Evolutionary conservation across 345 rosid species (phyloP), one percentile per base, ranked within the genome.

Genomic region (Durio zibethinus): DNA sequence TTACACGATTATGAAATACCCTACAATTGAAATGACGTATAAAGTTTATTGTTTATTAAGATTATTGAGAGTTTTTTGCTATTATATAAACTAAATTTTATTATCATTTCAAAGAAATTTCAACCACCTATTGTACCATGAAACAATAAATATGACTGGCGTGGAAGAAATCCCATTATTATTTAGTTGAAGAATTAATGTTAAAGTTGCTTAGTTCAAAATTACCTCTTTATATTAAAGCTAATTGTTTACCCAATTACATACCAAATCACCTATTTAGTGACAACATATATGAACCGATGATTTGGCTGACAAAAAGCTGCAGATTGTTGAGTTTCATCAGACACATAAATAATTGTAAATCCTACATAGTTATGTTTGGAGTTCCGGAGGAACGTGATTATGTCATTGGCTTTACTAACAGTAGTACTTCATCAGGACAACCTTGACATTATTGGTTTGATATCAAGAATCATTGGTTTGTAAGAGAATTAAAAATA

Each of bases 401-500:
- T 63, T 15, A 16, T 35, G 72, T 43, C 48, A n/a, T 42, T 23
- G 52, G 18, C 71, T 65, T 21, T n/a, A 69, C 23, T 69, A 69
- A 10, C 20, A 47, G 42, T 0, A 48, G 40, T 69, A 47, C 40
- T 45, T 47, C 57, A 15, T 43, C 11, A 16, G 25, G 57, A 69
- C 73, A 69, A 70, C 74, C 14, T 47, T 18, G 25, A 70, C 57
- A 70, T 70, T 70, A 29, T 68, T 68, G 54, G 73, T 68, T 33
- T 33, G 43, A 50, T 33, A 3, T 47, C 59, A 18, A 70, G 74
- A 70, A 70, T 52, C 42, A 48, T 52, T 33, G 10, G 15, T 31
- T 20, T 48, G 20, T 50, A 52, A 48, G 74, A 29, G 14, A 12
- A 4, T 25, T 27, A 20, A 35, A 36, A 3, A 3, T 14, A 0